These are phyloP conservation scores for Leptosphaerulina australis DNA, from an alignment of 2,329 filamentous ascomycete genomes.

Conservation along the genomic window DNA sequence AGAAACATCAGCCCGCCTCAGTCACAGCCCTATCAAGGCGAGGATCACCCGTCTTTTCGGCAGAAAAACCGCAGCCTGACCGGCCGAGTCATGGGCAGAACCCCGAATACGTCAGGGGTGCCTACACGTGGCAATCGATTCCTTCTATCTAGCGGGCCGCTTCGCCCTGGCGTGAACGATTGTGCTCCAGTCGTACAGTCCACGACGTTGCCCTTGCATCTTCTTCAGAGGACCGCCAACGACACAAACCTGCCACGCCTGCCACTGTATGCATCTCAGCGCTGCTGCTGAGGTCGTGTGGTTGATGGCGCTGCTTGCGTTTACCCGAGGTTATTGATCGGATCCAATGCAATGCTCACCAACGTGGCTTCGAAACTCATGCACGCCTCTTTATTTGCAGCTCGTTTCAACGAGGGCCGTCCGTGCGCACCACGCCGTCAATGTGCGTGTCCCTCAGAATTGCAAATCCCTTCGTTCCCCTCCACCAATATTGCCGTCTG, in stretches of 20 bases:
- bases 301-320: slow-evolving; percentile 18
- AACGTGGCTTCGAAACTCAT: slow-evolving; percentile 27
- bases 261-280: slow-evolving; percentile 9
- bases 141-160: slow-evolving; percentile 37
- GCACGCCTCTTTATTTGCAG: slow-evolving; percentile 25
- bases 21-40: slow-evolving; percentile 21
- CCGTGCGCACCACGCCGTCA: slow-evolving; percentile 30
- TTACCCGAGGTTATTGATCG: slow-evolving; percentile 20
- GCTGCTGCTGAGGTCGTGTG: slow-evolving; percentile 25
- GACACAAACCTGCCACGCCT: slow-evolving; percentile 4
- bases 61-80: slow-evolving; percentile 23
- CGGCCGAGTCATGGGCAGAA: slow-evolving; percentile 35
- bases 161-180: slow-evolving; percentile 38
- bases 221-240: slow-evolving; percentile 1
- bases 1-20: slow-evolving; percentile 21
- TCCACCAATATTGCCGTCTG: slow-evolving; percentile 35
- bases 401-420: slow-evolving; percentile 34
- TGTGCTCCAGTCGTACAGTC: slow-evolving; percentile 19
- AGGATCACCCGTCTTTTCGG: slow-evolving; percentile 33
- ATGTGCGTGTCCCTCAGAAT: slow-evolving; percentile 22
- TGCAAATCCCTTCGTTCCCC: slow-evolving; percentile 17
- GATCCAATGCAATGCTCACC: slow-evolving; percentile 15
- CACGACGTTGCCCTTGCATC: slow-evolving; percentile 12
- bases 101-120: slow-evolving; percentile 32
- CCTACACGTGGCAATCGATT: slow-evolving; percentile 42